Evolutionary conservation across 352 stramenopile genomes (phyloP), one percentile per base, ranked within the genome.

Genomic region (Phytophthora pluvialis): DNA sequence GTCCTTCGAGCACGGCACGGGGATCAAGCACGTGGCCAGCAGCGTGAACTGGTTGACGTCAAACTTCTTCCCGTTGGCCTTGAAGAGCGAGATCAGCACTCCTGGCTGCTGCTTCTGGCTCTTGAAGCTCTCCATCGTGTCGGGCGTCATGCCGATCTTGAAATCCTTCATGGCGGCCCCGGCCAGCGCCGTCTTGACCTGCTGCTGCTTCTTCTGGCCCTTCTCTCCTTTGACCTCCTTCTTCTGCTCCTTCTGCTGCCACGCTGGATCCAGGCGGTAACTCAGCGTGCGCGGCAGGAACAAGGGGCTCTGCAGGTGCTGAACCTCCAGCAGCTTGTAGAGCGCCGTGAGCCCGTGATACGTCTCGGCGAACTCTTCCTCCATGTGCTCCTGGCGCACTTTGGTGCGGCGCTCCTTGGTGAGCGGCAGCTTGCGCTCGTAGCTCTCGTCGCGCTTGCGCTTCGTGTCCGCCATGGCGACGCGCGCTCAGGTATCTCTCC

Each of bases 261-360:
- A 76, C 11, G 47, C 29, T 5, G 64, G 59, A 40, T 81, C 70
- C 33, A 86, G 52, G 12, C 87, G 87, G 74, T 94, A 95, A 56
- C 80, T 89, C 29, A 95, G 77, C 61, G 87, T 84, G 38, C 87
- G 81, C 47, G 87, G 81, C 50, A 95, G 70, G 73, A 95, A 85
- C 25, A 94, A 72, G 38, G 87, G 87, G 21, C 74, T 83, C 53
- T 81, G 64, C 38, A 93, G 64, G 51, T 95, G 86, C 64, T 86
- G 56, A 18, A 91, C 60, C 60, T 95, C 87, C 32, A 95, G 70
- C 59, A 88, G 69, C 70, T 95, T 95, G 71, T 95, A 95, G 29
- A 95, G 75, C 47, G 83, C 72, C 55, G 86, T 95, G 55, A 90
- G 70, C 3, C 69, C 78, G 49, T 90, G 80, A 69, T 92, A 95